Conservation (phyloP, 1,139 yeast genomes). For the Sugiyamaella paludigena region DNA sequence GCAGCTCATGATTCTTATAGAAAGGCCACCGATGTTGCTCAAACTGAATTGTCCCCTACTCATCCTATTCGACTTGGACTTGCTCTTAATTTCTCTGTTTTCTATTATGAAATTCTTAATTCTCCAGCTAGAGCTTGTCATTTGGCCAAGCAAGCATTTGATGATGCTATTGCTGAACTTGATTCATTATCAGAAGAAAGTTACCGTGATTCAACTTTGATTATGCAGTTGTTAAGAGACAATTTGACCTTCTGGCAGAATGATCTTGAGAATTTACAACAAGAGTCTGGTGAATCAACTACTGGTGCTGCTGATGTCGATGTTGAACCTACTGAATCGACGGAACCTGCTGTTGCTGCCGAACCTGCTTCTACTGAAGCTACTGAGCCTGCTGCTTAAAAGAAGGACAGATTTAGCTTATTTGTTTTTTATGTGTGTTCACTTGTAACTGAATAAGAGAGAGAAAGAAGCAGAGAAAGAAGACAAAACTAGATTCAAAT, state of each 20-base stretch:
- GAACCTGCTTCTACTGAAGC: slow-evolving; percentile 19
- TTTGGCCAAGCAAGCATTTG: slow-evolving; percentile 98
- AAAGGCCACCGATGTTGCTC: slow-evolving; percentile 96
- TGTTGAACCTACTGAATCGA: slow-evolving; percentile 32
- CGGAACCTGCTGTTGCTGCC: slow-evolving; percentile 21
- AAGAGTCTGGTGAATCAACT: slow-evolving; percentile 52
- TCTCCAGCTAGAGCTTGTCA: slow-evolving; percentile 99
- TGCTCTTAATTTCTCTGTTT: slow-evolving; percentile 96
- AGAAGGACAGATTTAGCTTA: too few relatives aligned
- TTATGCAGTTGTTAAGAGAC: slow-evolving; percentile 98
- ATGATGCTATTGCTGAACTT: slow-evolving; percentile 98
- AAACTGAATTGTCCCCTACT: slow-evolving; percentile 96
- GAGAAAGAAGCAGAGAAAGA: too few relatives aligned
- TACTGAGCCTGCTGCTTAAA: slow-evolving; percentile 13
- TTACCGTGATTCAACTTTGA: slow-evolving; percentile 95
- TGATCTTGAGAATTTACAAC: slow-evolving; percentile 73
- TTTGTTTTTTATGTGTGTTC: too few relatives aligned
- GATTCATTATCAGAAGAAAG: slow-evolving; percentile 98
- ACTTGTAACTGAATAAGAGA: too few relatives aligned
- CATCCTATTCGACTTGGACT: slow-evolving; percentile 98
- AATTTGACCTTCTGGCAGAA: slow-evolving; percentile 98
- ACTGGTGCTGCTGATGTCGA: slow-evolving; percentile 47
- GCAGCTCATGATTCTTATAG: slow-evolving; percentile 94
- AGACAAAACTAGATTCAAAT: too few relatives aligned
- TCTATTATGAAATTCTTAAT: slow-evolving; percentile 96